phyloP scores from a whole-genome alignment of 225 moss, liverwort and hornwort genomes.

The Ulota crispa region DNA sequence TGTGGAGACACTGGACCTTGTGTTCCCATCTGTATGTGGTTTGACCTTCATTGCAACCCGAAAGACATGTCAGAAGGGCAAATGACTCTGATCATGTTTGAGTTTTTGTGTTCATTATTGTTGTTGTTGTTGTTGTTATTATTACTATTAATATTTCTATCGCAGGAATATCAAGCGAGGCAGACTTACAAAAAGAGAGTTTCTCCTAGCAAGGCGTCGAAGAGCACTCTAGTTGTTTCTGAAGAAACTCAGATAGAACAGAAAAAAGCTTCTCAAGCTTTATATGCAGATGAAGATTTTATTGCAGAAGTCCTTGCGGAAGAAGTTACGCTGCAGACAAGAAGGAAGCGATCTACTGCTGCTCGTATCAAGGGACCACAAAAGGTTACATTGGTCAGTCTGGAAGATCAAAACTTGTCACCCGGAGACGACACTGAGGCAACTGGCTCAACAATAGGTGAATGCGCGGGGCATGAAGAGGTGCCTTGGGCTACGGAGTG shows the following conservation, averaged over 20 bases:
- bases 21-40: background rate
- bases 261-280: constrained; percentile 9
- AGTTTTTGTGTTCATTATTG: background rate
- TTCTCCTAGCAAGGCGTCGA: background rate
- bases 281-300: constrained; percentile 42
- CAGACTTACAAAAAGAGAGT: background rate
- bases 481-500: constrained; percentile 3
- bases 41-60: background rate
- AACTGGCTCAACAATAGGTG: background rate
- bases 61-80: background rate
- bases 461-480: constrained; percentile 9
- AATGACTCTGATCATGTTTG: background rate
- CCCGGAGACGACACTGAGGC: background rate
- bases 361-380: constrained; percentile 45
- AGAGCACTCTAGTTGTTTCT: background rate
- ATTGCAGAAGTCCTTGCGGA: constrained; percentile 61
- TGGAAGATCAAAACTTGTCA: constrained; percentile 20
- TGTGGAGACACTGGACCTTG: background rate
- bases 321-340: constrained; percentile 41
- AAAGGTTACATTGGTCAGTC: constrained; percentile 40
- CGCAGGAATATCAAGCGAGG: constrained; percentile 72
- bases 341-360: constrained; percentile 46
- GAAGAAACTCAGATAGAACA: constrained; percentile 25
- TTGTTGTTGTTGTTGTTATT: background rate
- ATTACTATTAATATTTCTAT: background rate